These are phyloP conservation scores for Yamadazyma sp. DNA, from an alignment of 1,139 yeast species.

Conservation along the genomic window DNA sequence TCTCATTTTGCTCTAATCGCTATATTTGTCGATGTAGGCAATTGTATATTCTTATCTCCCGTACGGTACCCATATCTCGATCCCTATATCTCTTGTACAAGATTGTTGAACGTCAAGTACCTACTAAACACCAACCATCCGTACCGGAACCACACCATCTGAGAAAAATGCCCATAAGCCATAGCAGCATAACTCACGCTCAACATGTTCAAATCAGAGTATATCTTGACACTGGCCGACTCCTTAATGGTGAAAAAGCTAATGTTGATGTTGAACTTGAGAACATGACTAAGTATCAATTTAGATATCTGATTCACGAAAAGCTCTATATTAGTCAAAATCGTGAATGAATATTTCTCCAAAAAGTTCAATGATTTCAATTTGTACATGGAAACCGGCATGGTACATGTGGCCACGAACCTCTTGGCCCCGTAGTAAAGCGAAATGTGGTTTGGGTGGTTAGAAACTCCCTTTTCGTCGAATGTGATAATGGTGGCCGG, in stretches of 20 bases:
- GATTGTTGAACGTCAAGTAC: conserved; percentile 73
- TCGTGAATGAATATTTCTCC: conserved; percentile 53
- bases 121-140: conserved; percentile 81
- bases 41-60: no score
- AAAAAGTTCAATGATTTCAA: conserved; percentile 47
- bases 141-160: conserved; percentile 94
- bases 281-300: conserved; percentile 30
- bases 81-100: conserved; percentile 33
- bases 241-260: conserved; percentile 34
- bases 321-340: conserved; percentile 48
- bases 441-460: conserved; percentile 82
- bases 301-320: conserved; percentile 34
- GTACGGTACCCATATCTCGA: no score
- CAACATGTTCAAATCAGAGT: conserved; percentile 57
- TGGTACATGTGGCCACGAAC: conserved; percentile 20
- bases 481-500: conserved; percentile 52
- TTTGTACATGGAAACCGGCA: conserved; percentile 29
- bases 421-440: conserved; percentile 54
- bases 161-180: conserved; percentile 82
- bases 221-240: conserved; percentile 38
- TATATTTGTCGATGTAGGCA: conserved; percentile 1
- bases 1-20: no score
- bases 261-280: conserved; percentile 40
- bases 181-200: conserved; percentile 69
- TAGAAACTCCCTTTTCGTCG: conserved; percentile 79